These are phyloP conservation scores for Beauveria scarabaeidicola DNA, from an alignment of 2,329 filamentous ascomycete species.

Conservation along the genomic window DNA sequence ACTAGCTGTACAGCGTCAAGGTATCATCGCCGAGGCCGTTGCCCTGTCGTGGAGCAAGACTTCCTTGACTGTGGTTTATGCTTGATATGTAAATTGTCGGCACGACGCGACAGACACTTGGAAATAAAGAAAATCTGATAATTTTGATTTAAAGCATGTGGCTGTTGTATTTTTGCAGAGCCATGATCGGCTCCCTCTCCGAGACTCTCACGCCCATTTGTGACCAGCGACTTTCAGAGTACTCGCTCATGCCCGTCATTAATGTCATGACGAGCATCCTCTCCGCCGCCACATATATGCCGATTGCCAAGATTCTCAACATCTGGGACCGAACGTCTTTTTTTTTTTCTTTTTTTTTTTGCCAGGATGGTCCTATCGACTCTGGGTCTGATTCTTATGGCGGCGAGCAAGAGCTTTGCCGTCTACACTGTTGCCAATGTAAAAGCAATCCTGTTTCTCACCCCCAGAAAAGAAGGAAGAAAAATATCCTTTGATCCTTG, in stretches of 20 bases:
- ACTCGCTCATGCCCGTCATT: slow-evolving; percentile 10
- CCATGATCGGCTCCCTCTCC: slow-evolving; percentile 4
- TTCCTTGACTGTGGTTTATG: slow-evolving; percentile 15
- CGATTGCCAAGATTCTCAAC: slow-evolving; percentile 31
- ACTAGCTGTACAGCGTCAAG: too few species aligned
- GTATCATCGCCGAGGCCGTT: slow-evolving; percentile 18
- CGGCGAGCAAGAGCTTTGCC: slow-evolving; percentile 42
- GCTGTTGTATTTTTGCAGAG: slow-evolving; percentile 5
- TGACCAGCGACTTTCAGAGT: slow-evolving; percentile 4
- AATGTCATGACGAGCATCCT: slow-evolving; percentile 34
- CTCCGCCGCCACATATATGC: slow-evolving; percentile 17
- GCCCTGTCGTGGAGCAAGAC: slow-evolving; percentile 17
- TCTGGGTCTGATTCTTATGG: slow-evolving; percentile 46
- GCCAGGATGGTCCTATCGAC: slow-evolving; percentile 26
- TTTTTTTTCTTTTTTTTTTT: slow-evolving; percentile 26
- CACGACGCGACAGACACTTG: neutral
- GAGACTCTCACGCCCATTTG: slow-evolving; percentile 2
- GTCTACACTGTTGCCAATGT: slow-evolving; percentile 29
- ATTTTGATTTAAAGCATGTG: slow-evolving; percentile 9
- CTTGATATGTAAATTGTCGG: slow-evolving; percentile 8
- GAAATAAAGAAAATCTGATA: neutral
- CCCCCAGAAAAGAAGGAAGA: neutral
- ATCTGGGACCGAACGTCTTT: slow-evolving; percentile 29
- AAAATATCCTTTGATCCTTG: fast-evolving
- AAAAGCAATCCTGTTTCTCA: neutral